Conservation (phyloP, 345 rosid species). For the Clarkia xantiana region DNA sequence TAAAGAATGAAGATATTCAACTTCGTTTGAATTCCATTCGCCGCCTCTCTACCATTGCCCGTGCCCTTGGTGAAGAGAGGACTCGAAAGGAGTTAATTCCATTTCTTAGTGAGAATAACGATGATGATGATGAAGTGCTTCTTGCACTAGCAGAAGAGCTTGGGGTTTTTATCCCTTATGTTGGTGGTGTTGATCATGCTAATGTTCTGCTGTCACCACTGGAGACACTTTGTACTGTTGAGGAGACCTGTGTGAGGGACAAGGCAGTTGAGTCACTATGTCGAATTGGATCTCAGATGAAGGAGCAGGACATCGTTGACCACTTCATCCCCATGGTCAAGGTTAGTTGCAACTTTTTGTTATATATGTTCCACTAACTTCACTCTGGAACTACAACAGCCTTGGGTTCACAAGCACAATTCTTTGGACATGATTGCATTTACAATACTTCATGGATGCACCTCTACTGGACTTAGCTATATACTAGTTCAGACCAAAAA, state of each 20-base stretch:
- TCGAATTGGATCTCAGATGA: slow-evolving; percentile 86
- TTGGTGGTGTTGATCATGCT: slow-evolving; percentile 82
- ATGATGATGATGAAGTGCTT: slow-evolving; percentile 92
- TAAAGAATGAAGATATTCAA: slow-evolving; percentile 92
- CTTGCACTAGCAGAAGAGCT: slow-evolving; percentile 91
- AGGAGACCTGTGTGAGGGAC: slow-evolving; percentile 91
- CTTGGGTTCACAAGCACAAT: too few species aligned
- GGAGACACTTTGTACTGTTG: slow-evolving; percentile 80
- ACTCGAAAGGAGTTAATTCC: slow-evolving; percentile 88
- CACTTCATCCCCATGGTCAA: slow-evolving; percentile 70
- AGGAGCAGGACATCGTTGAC: slow-evolving; percentile 62
- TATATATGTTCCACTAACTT: too few species aligned
- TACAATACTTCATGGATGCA: too few species aligned
- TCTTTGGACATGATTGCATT: too few species aligned
- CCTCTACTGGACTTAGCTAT: too few species aligned
- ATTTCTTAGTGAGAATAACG: slow-evolving; percentile 83
- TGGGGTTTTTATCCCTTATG: slow-evolving; percentile 81
- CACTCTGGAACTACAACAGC: too few species aligned
- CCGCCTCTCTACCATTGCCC: slow-evolving; percentile 80
- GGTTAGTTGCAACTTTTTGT: slow-evolving; percentile 24
- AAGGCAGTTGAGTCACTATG: slow-evolving; percentile 77
- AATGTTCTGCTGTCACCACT: slow-evolving; percentile 64
- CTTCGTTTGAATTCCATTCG: slow-evolving; percentile 83
- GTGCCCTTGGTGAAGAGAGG: slow-evolving; percentile 93
- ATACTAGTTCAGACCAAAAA: too few species aligned